These are phyloP conservation scores for Ophiocordyceps robertsii DNA, from an alignment of 2,329 filamentous ascomycete species.

Conservation along the genomic window DNA sequence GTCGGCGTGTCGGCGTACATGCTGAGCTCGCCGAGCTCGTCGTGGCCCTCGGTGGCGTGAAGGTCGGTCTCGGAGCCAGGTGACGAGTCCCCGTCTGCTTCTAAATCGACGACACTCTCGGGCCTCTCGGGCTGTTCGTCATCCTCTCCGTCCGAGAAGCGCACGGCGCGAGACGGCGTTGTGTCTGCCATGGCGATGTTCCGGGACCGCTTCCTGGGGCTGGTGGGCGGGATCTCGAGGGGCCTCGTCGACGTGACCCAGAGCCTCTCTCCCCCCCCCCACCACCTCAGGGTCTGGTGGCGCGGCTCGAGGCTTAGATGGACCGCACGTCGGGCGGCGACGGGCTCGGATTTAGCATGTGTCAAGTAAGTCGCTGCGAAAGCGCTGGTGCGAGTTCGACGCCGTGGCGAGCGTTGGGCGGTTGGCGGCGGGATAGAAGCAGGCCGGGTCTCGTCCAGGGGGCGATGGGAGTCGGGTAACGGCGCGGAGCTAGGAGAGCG, in stretches of 20 bases:
- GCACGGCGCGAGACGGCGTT: slow-evolving; percentile 37
- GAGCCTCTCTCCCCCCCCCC: background rate
- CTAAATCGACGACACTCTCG: slow-evolving; percentile 16
- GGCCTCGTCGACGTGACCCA: background rate
- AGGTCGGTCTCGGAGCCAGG: slow-evolving; percentile 22
- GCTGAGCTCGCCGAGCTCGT: slow-evolving; percentile 30
- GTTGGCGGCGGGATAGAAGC: background rate
- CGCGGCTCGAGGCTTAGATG: background rate
- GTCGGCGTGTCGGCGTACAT: slow-evolving; percentile 25
- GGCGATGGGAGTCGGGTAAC: background rate
- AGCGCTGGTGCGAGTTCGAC: background rate
- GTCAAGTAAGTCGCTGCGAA: background rate
- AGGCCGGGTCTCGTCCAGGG: background rate
- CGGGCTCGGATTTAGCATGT: background rate
- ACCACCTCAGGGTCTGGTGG: background rate
- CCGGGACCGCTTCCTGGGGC: background rate
- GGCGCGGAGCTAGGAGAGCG: background rate
- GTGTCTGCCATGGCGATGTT: slow-evolving; percentile 25
- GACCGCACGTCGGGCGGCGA: background rate
- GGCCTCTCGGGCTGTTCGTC: slow-evolving; percentile 26
- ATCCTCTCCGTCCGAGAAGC: slow-evolving; percentile 39
- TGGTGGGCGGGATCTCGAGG: background rate
- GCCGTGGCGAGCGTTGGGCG: background rate
- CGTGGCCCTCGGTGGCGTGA: slow-evolving; percentile 33
- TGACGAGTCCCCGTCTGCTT: slow-evolving; percentile 12